phyloP scores from a whole-genome alignment of 2,329 filamentous ascomycete species.

The Cadophora malorum region DNA sequence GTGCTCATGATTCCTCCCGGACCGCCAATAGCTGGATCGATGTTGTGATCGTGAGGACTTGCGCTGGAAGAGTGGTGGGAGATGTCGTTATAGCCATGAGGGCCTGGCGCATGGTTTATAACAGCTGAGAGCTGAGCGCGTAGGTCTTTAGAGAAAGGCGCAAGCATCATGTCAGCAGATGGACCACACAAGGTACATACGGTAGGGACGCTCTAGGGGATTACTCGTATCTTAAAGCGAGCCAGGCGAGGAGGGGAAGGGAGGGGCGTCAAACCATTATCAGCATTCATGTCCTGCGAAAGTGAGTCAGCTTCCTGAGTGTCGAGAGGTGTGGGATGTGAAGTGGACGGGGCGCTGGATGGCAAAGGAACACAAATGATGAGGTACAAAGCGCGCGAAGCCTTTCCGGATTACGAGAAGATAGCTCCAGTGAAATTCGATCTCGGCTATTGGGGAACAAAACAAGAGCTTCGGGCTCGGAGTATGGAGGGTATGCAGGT shows the following conservation, averaged over 20 bases:
- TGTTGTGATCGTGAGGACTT: constrained; percentile 45
- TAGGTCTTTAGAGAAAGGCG: constrained; percentile 42
- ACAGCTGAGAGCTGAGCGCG: constrained; percentile 46
- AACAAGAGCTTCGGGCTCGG: constrained; percentile 7
- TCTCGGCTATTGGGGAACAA: constrained; percentile 16
- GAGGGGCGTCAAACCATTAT: constrained; percentile 38
- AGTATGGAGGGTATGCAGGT: constrained; percentile 12
- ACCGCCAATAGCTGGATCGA: constrained; percentile 47
- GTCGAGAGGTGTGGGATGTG: constrained; percentile 4
- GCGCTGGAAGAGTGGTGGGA: constrained; percentile 41
- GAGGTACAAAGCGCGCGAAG: neutral
- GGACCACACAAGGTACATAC: neutral
- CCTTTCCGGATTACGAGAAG: constrained; percentile 26
- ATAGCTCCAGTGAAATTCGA: neutral
- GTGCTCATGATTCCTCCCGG: constrained; percentile 42
- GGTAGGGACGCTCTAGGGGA: constrained; percentile 13
- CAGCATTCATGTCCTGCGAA: constrained; percentile 43
- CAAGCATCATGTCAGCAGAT: constrained; percentile 42
- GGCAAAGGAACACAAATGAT: constrained; percentile 26
- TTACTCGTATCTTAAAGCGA: constrained; percentile 24
- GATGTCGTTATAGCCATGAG: constrained; percentile 45
- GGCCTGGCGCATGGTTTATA: constrained; percentile 39
- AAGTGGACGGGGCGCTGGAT: constrained; percentile 9
- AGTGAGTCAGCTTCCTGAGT: constrained; percentile 39
- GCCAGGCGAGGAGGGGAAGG: constrained; percentile 2